Conservation (phyloP, 257 asterid genomes). For the Ilex asprella region DNA sequence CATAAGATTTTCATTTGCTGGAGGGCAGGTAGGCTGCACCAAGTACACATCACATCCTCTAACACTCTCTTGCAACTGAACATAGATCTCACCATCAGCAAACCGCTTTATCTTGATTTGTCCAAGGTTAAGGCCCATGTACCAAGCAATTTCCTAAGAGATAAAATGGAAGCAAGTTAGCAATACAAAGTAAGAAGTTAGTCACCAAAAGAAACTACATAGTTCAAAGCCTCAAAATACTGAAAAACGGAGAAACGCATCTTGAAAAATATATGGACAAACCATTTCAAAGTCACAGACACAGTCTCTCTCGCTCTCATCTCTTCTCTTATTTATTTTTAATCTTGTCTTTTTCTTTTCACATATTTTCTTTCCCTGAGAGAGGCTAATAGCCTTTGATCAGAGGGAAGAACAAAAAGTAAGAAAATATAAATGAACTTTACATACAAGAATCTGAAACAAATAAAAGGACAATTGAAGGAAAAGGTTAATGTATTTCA, state of each 20-base stretch:
- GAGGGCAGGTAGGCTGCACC: slow-evolving; percentile 83
- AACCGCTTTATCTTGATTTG: slow-evolving; percentile 57
- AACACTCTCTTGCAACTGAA: slow-evolving; percentile 92
- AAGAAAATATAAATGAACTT: too few species aligned
- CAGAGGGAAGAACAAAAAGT: too few species aligned
- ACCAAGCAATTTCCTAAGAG: slow-evolving; percentile 81
- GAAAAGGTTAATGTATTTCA: too few species aligned
- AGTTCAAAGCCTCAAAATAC: slow-evolving; percentile 1
- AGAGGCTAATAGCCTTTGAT: too few species aligned
- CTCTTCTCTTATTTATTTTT: neutral
- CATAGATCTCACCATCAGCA: slow-evolving; percentile 94
- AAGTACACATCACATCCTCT: slow-evolving; percentile 85
- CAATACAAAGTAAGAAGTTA: neutral
- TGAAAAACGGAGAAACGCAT: slow-evolving; percentile 2
- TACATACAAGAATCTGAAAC: too few species aligned
- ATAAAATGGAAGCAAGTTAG: slow-evolving; percentile 12
- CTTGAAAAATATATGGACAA: neutral
- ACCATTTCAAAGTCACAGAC: too few species aligned
- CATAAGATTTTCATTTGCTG: slow-evolving; percentile 89
- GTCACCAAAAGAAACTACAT: neutral
- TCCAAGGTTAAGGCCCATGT: slow-evolving; percentile 84
- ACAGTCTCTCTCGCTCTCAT: neutral
- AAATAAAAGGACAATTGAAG: too few species aligned
- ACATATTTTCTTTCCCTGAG: too few species aligned
- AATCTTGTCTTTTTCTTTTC: too few species aligned